phyloP scores from a whole-genome alignment of 805 yeast genomes.

The Priceomyces haplophilus region DNA sequence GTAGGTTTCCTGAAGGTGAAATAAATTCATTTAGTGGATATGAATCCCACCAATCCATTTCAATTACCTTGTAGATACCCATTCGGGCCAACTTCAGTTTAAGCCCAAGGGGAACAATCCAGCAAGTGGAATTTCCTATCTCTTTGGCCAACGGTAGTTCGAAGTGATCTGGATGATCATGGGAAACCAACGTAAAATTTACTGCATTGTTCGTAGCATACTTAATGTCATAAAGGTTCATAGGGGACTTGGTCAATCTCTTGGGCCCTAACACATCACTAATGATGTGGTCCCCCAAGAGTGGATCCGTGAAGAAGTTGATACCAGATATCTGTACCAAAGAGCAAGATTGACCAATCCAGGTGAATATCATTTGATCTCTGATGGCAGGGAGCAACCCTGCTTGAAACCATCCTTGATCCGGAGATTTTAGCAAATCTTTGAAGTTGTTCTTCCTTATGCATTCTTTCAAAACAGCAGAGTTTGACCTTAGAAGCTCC shows the following conservation, averaged over 20 bases:
- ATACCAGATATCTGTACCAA: slow-evolving; percentile 66
- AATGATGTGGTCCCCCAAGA: slow-evolving; percentile 65
- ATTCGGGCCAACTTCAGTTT: slow-evolving; percentile 52
- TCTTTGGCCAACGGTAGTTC: slow-evolving; percentile 57
- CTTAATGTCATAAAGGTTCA: slow-evolving; percentile 52
- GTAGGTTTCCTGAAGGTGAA: slow-evolving; percentile 26
- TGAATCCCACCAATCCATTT: slow-evolving; percentile 91
- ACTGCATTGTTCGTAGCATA: slow-evolving; percentile 52
- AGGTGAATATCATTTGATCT: slow-evolving; percentile 65
- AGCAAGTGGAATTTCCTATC: slow-evolving; percentile 55
- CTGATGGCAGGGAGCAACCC: slow-evolving; percentile 28
- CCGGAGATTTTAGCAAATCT: slow-evolving; percentile 9
- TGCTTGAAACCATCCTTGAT: slow-evolving; percentile 3
- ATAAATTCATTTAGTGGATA: slow-evolving; percentile 38
- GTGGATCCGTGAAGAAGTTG: slow-evolving; percentile 84
- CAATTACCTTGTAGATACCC: slow-evolving; percentile 63
- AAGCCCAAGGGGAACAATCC: slow-evolving; percentile 89
- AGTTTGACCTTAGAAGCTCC: slow-evolving; percentile 39
- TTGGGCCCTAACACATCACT: slow-evolving; percentile 72
- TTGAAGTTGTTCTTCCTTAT: slow-evolving; percentile 16
- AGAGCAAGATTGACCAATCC: slow-evolving; percentile 94
- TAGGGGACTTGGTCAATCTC: slow-evolving; percentile 77
- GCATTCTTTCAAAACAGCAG: slow-evolving; percentile 27
- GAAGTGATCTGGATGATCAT: slow-evolving; percentile 94
- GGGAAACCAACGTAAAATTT: slow-evolving; percentile 77